Percentiles rank a stretch among this genome's conserved stretches.
phyloP scores from a whole-genome alignment of 2,329 filamentous ascomycete species.

The Blastomyces percursus region DNA sequence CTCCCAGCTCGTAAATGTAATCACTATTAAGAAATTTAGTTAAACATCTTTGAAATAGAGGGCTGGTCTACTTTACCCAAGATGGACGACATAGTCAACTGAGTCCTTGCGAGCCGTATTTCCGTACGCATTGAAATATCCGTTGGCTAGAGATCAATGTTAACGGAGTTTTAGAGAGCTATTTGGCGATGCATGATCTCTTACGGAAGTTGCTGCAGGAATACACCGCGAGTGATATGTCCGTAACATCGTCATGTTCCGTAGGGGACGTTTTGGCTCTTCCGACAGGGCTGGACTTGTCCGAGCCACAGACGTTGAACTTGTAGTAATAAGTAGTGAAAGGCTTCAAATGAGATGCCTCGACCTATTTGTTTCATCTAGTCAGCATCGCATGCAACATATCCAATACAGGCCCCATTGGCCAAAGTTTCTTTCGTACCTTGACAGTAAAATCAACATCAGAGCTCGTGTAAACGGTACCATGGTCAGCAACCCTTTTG shows the following conservation, averaged over 20 bases:
- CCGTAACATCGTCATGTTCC: slow-evolving; percentile 42
- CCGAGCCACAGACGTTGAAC: slow-evolving; percentile 56
- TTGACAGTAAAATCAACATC: slow-evolving; percentile 69
- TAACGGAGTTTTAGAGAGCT: not conserved
- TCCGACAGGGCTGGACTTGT: slow-evolving; percentile 51
- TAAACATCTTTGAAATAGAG: not conserved
- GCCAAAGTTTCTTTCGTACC: slow-evolving; percentile 27
- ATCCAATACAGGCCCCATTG: slow-evolving; percentile 7
- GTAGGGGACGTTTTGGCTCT: slow-evolving; percentile 59
- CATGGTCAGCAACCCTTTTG: slow-evolving; percentile 41
- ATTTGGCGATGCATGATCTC: slow-evolving; percentile 14
- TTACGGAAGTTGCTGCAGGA: slow-evolving; percentile 58
- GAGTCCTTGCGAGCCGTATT: slow-evolving; percentile 49
- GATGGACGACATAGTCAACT: slow-evolving; percentile 47
- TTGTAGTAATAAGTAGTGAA: slow-evolving; percentile 57
- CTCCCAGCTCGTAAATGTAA: slow-evolving; percentile 51
- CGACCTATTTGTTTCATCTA: slow-evolving; percentile 38
- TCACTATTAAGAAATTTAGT: slow-evolving; percentile 33
- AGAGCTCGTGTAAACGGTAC: slow-evolving; percentile 56
- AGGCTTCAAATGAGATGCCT: slow-evolving; percentile 51
- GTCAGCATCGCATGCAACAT: not conserved
- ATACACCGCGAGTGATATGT: slow-evolving; percentile 56
- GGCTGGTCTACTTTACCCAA: slow-evolving; percentile 20
- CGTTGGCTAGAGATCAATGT: slow-evolving; percentile 29
- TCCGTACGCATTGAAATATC: slow-evolving; percentile 50